Percentiles rank a stretch among this genome's conserved stretches.
These are phyloP conservation scores for Adiantum capillusveneris DNA, from an alignment of 75 land plant species.

Conservation along the genomic window DNA sequence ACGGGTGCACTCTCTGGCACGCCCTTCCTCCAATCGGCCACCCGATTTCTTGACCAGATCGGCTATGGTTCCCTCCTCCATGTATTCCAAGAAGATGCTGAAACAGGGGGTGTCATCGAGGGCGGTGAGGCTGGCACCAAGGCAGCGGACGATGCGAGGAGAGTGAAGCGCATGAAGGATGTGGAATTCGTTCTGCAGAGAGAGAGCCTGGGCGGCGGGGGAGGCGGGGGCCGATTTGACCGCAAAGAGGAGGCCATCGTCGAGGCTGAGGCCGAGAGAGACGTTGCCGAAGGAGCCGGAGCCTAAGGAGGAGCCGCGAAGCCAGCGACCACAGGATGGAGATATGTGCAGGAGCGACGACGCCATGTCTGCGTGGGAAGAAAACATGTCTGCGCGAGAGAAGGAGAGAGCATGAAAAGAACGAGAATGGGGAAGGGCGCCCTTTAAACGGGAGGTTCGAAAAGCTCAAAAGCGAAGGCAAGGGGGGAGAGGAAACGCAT, in stretches of 20 bases:
- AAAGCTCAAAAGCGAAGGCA: too few relatives aligned
- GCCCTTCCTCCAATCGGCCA: conserved; percentile 23
- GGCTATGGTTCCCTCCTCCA: conserved; percentile 38
- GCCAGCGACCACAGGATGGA: background rate
- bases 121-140: conserved; percentile 31
- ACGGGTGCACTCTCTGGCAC: conserved; percentile 16
- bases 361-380: too few relatives aligned
- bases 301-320: background rate
- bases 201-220: background rate
- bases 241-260: conserved; percentile 2
- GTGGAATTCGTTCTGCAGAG: conserved; percentile 12
- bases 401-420: too few relatives aligned
- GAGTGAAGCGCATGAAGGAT: conserved; percentile 39
- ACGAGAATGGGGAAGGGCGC: too few relatives aligned
- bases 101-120: conserved; percentile 17
- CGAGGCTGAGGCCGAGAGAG: conserved; percentile 5
- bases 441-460: too few relatives aligned
- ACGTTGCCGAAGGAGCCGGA: conserved; percentile 3
- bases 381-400: too few relatives aligned
- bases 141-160: background rate
- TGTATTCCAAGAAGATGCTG: conserved; percentile 46
- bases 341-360: background rate
- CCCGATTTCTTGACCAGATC: conserved; percentile 19
- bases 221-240: background rate
- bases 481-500: too few relatives aligned